Evolutionary conservation across 345 rosid genomes (phyloP).

Genomic region (Boechera divaricarpa): DNA sequence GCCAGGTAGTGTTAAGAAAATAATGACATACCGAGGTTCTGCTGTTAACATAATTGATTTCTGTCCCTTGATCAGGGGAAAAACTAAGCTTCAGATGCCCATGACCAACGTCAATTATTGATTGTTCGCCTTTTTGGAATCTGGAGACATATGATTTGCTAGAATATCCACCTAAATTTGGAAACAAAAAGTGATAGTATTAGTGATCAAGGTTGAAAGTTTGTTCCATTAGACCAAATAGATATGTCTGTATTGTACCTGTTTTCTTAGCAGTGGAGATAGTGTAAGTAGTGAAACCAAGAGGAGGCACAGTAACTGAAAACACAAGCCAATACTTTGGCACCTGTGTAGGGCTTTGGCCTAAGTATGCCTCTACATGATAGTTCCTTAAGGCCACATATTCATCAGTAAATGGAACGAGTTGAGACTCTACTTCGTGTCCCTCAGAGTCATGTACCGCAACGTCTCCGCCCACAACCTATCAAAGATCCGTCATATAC

Average conservation of each 20-base stretch:
- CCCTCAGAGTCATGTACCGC: slow-evolving; percentile 81
- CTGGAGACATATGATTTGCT: slow-evolving; percentile 60
- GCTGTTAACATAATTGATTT: slow-evolving; percentile 57
- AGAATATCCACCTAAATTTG: slow-evolving; percentile 58
- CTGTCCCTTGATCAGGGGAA: slow-evolving; percentile 56
- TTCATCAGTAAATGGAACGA: slow-evolving; percentile 74
- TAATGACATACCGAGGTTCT: slow-evolving; percentile 63
- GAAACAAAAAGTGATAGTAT: slow-evolving; percentile 22
- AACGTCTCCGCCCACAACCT: slow-evolving; percentile 71
- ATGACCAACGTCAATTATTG: slow-evolving; percentile 66
- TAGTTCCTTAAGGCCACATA: slow-evolving; percentile 60
- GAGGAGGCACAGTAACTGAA: slow-evolving; percentile 78
- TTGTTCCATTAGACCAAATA: slow-evolving; percentile 32
- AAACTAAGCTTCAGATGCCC: slow-evolving; percentile 73
- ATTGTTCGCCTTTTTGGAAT: slow-evolving; percentile 49
- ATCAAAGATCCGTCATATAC: slow-evolving; percentile 28
- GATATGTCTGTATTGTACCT: slow-evolving; percentile 54
- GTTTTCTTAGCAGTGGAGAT: slow-evolving; percentile 62
- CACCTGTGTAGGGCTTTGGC: slow-evolving; percentile 54
- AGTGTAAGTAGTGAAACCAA: slow-evolving; percentile 86
- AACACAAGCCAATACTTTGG: slow-evolving; percentile 94
- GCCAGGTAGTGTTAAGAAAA: neutral
- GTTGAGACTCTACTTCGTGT: slow-evolving; percentile 79
- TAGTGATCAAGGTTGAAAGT: slow-evolving; percentile 21
- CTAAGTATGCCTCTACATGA: slow-evolving; percentile 80